Percentiles rank a stretch among this genome's conserved stretches.
Conservation (phyloP, 2,329 filamentous ascomycete genomes). For the Sporothrix curviconia region DNA sequence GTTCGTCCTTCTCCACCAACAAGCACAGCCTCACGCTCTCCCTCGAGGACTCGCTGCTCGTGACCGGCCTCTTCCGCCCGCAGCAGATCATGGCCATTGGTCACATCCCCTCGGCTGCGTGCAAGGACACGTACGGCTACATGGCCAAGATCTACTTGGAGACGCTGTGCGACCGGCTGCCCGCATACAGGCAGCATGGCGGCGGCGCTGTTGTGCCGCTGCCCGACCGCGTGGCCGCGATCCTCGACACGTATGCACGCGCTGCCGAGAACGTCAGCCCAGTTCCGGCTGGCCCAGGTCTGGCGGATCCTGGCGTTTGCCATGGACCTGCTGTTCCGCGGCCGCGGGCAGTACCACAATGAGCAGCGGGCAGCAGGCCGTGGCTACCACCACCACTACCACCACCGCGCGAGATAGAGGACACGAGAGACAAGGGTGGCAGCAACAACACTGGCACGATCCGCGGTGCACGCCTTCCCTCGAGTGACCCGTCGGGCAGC, state of each 20-base stretch:
- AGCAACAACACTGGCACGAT: not conserved
- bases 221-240: constrained; percentile 40
- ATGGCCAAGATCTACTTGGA: constrained; percentile 52
- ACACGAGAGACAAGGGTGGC: not conserved
- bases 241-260: constrained; percentile 51
- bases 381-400: not conserved
- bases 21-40: constrained; percentile 32
- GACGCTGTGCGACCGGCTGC: constrained; percentile 44
- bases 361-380: constrained; percentile 35
- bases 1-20: no score
- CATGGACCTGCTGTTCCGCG: constrained; percentile 46
- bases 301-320: constrained; percentile 57
- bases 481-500: not conserved
- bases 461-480: not conserved
- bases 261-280: constrained; percentile 50
- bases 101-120: constrained; percentile 45
- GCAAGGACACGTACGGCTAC: constrained; percentile 48
- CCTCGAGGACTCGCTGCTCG: constrained; percentile 51
- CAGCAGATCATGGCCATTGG: constrained; percentile 60
- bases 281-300: constrained; percentile 57
- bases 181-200: constrained; percentile 31
- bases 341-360: constrained; percentile 52
- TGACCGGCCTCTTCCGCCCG: constrained; percentile 51
- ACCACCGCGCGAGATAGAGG: no score
- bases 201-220: constrained; percentile 27